Evolutionary conservation across 2,329 filamentous ascomycete species (phyloP), one percentile per base, ranked within the genome.

Genomic region (Hysterium pulicare): DNA sequence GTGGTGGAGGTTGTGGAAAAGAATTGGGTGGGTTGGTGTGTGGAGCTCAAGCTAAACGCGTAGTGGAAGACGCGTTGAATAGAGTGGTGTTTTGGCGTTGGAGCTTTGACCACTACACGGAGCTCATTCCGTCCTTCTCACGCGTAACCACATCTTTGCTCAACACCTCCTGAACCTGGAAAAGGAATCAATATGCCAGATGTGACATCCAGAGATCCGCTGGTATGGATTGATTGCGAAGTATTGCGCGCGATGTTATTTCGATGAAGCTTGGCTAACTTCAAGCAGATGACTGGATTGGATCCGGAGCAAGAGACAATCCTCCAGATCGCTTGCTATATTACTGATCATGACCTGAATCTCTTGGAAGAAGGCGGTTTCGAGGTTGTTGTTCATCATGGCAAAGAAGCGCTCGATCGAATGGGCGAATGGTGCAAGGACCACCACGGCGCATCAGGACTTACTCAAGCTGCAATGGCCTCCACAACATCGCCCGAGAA

Each of bases 401-500:
- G 82, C 1, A 74, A 82, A 57, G 73, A 80, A 41, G 78, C 81
- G 32, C 81, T 97, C 55, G 82, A 84, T 58, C 67, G 73, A 58
- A 97, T 98, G 84, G 87, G 86, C 54, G 82, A 84, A 39, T 98
- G 93, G 93, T 97, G 93, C 69, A 86, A 79, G 38, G 72, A 74
- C 40, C 90, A 87, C 37, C 93, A 97, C 67, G 81, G 77, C 54
- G 71, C 79, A 40, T 90, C 83, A n/a, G 93, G 93, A 8, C 79
- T 98, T 41, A 93, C 87, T 0, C 76, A 79, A 37, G 82, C 83
- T 13, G 89, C 90, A 40, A 71, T 91, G 36, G 73, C 79, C 23
- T 95, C 90, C 0, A 79, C 75, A 1, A 85, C 81, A 2, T 89
- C 84, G 2, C 76, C 87, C 1, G 77, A 84, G 47, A 70, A 82